Conservation (phyloP, 106 monocot species). For the Narthecium ossifragum region DNA sequence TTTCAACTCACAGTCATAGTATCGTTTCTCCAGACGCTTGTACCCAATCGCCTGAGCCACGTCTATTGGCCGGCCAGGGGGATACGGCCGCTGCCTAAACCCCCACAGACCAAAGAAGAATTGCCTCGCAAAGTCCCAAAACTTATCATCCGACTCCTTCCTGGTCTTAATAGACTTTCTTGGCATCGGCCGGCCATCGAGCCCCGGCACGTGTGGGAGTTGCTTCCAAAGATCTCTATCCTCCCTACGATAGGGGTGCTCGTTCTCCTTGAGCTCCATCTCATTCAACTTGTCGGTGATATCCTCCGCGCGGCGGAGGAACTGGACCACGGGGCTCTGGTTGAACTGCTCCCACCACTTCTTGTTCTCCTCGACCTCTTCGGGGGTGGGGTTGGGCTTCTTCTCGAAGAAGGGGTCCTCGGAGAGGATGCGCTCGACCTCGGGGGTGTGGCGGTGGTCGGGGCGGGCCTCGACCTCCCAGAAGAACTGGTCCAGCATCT, state of each 20-base stretch:
- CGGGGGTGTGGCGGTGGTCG: constrained; percentile 68
- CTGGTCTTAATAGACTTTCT: constrained; percentile 70
- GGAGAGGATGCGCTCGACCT: constrained; percentile 58
- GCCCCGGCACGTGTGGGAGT: constrained; percentile 58
- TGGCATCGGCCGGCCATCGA: constrained; percentile 74
- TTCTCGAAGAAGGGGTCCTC: constrained; percentile 56
- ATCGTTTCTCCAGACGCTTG: constrained; percentile 71
- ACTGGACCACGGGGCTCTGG: constrained; percentile 60
- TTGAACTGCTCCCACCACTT: constrained; percentile 69
- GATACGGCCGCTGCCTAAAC: constrained; percentile 72
- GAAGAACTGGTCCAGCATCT: constrained; percentile 75
- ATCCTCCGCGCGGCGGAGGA: constrained; percentile 47
- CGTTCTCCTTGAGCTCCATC: constrained; percentile 71
- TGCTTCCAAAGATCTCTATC: constrained; percentile 69
- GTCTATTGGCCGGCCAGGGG: constrained; percentile 68
- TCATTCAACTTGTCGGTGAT: constrained; percentile 60
- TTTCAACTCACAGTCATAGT: constrained; percentile 90
- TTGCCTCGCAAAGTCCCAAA: constrained; percentile 85
- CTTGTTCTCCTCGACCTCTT: constrained; percentile 62
- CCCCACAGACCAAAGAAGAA: constrained; percentile 86
- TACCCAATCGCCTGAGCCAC: constrained; percentile 79
- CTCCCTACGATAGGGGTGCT: constrained; percentile 53
- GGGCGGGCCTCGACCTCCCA: constrained; percentile 69
- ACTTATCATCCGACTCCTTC: constrained; percentile 65
- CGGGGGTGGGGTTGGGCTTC: constrained; percentile 50